A percentile compares a stretch with the other conserved stretches of the same genome.
Conservation (phyloP, 768 basidiomycete genomes). For the Nevesoporus exiguus region DNA sequence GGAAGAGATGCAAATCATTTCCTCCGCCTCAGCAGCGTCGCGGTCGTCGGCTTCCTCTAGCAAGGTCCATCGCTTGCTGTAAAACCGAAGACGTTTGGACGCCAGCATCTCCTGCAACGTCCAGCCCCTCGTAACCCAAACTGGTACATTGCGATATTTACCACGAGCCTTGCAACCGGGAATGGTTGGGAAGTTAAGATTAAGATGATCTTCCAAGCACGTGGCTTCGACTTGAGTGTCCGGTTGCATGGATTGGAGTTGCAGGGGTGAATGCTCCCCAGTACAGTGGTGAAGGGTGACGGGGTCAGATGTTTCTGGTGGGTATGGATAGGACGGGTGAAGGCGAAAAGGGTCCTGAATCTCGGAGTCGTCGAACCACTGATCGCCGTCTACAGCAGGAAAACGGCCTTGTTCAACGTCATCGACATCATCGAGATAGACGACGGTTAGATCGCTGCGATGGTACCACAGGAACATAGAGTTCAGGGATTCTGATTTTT, state of each 20-base stretch:
- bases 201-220: conserved; percentile 11
- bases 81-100: conserved; percentile 27
- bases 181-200: background rate
- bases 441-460: conserved; percentile 25
- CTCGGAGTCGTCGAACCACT: conserved; percentile 20
- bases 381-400: background rate
- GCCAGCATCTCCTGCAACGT: conserved; percentile 29
- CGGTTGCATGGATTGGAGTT: conserved; percentile 9
- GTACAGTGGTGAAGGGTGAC: conserved; percentile 6
- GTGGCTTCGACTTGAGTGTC: conserved; percentile 24
- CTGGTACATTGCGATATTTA: conserved; percentile 7
- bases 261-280: background rate
- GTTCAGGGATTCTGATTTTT: conserved; percentile 29
- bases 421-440: conserved; percentile 27
- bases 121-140: conserved; percentile 26
- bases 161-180: background rate
- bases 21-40: conserved; percentile 10
- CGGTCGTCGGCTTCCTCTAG: conserved; percentile 22
- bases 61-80: conserved; percentile 24
- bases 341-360: conserved; percentile 15
- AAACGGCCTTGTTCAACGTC: conserved; percentile 20
- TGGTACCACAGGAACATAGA: conserved; percentile 30
- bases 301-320: background rate
- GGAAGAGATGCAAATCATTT: conserved; percentile 8
- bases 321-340: background rate